Evolutionary conservation across 2,329 filamentous ascomycete genomes (phyloP).

Genomic region (Phaeosphaeriaceae sp.): DNA sequence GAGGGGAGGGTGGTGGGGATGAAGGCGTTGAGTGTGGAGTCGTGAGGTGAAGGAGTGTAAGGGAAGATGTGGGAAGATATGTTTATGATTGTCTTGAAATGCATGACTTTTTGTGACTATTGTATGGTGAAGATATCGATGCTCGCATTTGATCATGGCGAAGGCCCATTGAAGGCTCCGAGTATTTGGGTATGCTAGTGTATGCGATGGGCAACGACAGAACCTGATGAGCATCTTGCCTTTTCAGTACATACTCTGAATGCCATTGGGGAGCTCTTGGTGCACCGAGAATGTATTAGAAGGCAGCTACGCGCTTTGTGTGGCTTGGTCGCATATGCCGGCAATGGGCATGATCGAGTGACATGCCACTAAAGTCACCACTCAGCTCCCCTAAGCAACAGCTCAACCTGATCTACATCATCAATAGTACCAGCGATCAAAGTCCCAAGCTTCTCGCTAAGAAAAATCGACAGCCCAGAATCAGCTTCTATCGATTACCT

Average conservation of each 20-base stretch:
- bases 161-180: too few relatives aligned
- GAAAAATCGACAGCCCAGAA: not conserved
- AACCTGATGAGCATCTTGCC: too few relatives aligned
- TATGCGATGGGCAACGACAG: too few relatives aligned
- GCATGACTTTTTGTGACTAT: not conserved
- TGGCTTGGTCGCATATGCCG: too few relatives aligned
- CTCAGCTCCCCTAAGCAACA: not conserved
- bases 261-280: too few relatives aligned
- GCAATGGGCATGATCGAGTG: too few relatives aligned
- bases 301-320: too few relatives aligned
- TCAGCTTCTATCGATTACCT: conserved; percentile 1
- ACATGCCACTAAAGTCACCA: not conserved
- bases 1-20: conserved; percentile 74
- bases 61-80: not conserved
- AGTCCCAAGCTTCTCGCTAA: not conserved
- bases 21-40: conserved; percentile 79
- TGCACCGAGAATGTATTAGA: too few relatives aligned
- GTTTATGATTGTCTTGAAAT: not conserved
- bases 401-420: not conserved
- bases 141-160: not conserved
- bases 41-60: conserved; percentile 22
- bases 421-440: not conserved
- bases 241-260: too few relatives aligned
- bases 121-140: not conserved
- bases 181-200: too few relatives aligned